phyloP scores from a whole-genome alignment of 2,329 filamentous ascomycete species.

The Aspergillus ustus region DNA sequence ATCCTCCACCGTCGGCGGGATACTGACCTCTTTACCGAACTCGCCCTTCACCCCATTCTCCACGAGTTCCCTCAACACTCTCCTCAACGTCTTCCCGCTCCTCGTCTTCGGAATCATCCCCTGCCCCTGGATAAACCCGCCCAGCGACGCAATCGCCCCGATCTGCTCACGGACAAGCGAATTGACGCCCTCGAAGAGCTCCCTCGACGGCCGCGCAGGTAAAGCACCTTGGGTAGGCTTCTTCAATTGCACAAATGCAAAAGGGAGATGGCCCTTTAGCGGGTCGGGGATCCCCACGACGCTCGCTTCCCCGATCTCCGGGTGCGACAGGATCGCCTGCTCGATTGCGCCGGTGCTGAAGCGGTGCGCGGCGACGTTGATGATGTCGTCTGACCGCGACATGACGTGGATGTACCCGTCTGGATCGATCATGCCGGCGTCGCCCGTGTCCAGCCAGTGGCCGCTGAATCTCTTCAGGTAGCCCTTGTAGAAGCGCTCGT shows the following conservation, averaged over 20 bases:
- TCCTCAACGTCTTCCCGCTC: constrained; percentile 85
- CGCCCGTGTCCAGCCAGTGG: constrained; percentile 87
- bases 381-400: constrained; percentile 77
- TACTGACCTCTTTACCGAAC: constrained; percentile 70
- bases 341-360: constrained; percentile 89
- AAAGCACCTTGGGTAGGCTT: constrained; percentile 45
- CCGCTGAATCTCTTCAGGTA: constrained; percentile 83
- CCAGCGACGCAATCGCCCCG: constrained; percentile 82
- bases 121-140: constrained; percentile 81
- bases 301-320: constrained; percentile 78
- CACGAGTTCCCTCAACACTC: constrained; percentile 80
- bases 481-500: constrained; percentile 80
- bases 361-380: constrained; percentile 93
- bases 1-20: constrained; percentile 89
- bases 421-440: constrained; percentile 82
- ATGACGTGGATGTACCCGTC: constrained; percentile 70
- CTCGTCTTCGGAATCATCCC: constrained; percentile 91
- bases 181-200: constrained; percentile 52
- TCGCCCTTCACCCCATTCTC: constrained; percentile 80
- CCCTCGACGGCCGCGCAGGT: constrained; percentile 42
- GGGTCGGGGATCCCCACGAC: constrained; percentile 84
- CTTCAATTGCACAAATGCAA: constrained; percentile 77
- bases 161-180: constrained; percentile 76
- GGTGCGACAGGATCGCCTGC: constrained; percentile 84
- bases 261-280: constrained; percentile 88